Conservation (phyloP, 2,329 filamentous ascomycete genomes). For the Lizonia empirigonia region DNA sequence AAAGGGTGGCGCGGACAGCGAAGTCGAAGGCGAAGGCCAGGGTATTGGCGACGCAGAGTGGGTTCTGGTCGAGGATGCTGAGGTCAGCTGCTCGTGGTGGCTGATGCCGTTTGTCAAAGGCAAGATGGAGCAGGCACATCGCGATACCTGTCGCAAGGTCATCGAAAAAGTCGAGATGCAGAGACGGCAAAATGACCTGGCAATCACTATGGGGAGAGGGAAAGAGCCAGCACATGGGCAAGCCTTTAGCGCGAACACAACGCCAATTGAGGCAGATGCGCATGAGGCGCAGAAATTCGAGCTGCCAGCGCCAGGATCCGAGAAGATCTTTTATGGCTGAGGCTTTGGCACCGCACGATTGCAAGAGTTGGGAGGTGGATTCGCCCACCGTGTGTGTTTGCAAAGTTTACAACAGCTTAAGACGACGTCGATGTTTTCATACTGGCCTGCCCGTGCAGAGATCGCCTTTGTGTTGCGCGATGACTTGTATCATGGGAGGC, state of each 20-base stretch:
- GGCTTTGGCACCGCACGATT: no score
- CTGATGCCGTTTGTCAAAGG: constrained; percentile 45
- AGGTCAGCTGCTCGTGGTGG: constrained; percentile 42
- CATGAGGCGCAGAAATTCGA: constrained; percentile 20
- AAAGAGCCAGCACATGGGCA: constrained; percentile 7
- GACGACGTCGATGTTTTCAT: no score
- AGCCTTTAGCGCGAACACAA: neutral
- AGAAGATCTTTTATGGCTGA: constrained; percentile 34
- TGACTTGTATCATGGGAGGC: no score
- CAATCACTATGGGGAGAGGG: constrained; percentile 23
- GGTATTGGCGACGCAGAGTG: constrained; percentile 41
- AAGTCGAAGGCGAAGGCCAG: constrained; percentile 41
- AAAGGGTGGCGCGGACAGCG: constrained; percentile 29
- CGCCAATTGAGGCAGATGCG: constrained; percentile 18
- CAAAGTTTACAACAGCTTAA: no score
- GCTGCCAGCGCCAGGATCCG: constrained; percentile 17
- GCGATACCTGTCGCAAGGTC: constrained; percentile 41
- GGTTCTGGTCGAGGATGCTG: constrained; percentile 45
- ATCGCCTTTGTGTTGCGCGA: no score
- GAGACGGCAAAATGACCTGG: constrained; percentile 26
- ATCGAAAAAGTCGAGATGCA: constrained; percentile 40
- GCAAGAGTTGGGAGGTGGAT: no score
- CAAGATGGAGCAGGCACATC: constrained; percentile 43
- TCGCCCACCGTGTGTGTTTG: no score
- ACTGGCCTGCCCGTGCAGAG: no score